Evolutionary conservation across 106 monocot species (phyloP), one percentile per base, ranked within the genome.

Genomic region (Triglochin maritima): DNA sequence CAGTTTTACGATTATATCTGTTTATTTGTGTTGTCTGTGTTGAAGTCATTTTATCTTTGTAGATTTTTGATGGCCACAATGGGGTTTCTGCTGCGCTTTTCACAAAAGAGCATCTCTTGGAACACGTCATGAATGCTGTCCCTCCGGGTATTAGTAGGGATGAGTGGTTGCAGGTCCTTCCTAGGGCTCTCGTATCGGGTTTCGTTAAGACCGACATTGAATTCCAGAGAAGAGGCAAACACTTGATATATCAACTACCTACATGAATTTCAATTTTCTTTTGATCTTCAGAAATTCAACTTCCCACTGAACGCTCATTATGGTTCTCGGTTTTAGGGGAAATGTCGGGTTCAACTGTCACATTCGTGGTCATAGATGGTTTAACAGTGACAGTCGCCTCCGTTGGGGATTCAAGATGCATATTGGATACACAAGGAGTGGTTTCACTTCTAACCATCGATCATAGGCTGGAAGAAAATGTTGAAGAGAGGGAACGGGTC

Each of bases 1-100:
- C 29, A 29, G 29, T 29, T 29, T 29, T 29, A 29, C 29, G 29
- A 29, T 29, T 29, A 29, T 29, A 29, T 29, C 0, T 29, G 29
- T 29, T 29, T 29, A 29, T 29, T 29, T 29, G 29, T 29, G 29
- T 29, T 29, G 29, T 29, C 29, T 29, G 29, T 29, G 29, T 29
- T 29, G 29, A 29, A 29, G 1, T 29, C 1, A 29, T 29, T 29
- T 29, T 29, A 29, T 46, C 8, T 44, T 57, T 51, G 50, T 49
- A 94, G 84, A 77, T 95, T 52, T 95, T 90, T 47, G 94, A 95
- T 66, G 94, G 90, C n/a, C 94, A 98, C 79, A 98, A 98, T 66
- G 96, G 96, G 17, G 81, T 88, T 12, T 91, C 91, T 3, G 96
- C 96, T 16, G 96, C 96, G 0, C 78, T 91, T 16, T 95, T 90